Base-by-base conservation (phyloP, 805 yeast genomes). In the Middelhovenomyces tepae region DNA sequence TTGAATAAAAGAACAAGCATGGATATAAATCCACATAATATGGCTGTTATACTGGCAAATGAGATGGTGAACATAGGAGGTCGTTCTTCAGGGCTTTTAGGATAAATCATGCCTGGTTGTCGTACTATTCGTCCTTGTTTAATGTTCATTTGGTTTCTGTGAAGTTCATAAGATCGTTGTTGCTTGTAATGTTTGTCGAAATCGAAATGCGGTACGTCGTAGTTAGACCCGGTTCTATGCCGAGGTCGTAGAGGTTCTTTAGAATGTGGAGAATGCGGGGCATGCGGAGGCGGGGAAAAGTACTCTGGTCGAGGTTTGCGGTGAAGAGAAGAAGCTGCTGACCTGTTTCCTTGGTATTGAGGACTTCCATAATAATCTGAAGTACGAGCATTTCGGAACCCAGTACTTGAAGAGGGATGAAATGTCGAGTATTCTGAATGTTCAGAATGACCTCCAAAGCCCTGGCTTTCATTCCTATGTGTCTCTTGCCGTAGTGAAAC, bases 121-220 rank as follows among this genome's bases (percentile, higher is more conserved):
- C 15, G 29, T n/a, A 16, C 17, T 13, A 5, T 6, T n/a, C 17
- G 29, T 5, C 20, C 29, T 27, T 29, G 34, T 27, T 32, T 30
- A 8, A 32, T 35, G 5, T 27, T 18, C 30, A 27, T 35, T 20
- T 38, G 40, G 24, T 43, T 37, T 9, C 56, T 36, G 32, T 46
- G 51, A 20, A 23, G 37, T 16, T 54, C 61, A 36, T 50, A 50
- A 19, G 51, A 48, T 28, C 28, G 37, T 30, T 58, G 62, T 27
- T 39, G 50, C 53, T 40, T 36, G 20, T 43, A 46, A 37, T 58
- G 63, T 38, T 35, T 35, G 31, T 46, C 57, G 32, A 44, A 51
- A 35, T 59, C 58, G 36, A 58, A 58, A 38, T 58, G 64, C 8
- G 63, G 59, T 15, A 57, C 62, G 25, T 48, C 54, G 34, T 52